A percentile compares a stretch with the other conserved stretches of the same genome.
These are phyloP conservation scores for Triticum turgidum DNA, from an alignment of 176 grass and related monocot species.

Conservation along the genomic window DNA sequence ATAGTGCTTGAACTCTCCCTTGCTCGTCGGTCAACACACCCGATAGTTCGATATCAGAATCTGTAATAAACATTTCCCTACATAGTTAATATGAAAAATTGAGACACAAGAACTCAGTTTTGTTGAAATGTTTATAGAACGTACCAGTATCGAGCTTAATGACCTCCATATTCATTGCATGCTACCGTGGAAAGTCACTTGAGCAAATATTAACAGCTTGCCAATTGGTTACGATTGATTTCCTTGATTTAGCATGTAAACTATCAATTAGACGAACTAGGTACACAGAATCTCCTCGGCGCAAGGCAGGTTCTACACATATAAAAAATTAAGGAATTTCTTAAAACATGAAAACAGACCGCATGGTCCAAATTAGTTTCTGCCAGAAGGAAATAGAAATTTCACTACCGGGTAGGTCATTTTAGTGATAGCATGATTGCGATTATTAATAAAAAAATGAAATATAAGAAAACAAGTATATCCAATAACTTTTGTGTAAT, in stretches of 20 bases:
- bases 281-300: constrained; percentile 93
- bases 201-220: constrained; percentile 92
- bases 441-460: no score
- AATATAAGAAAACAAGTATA: no score
- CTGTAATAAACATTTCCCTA: constrained; percentile 17
- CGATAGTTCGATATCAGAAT: constrained; percentile 21
- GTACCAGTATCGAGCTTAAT: constrained; percentile 95
- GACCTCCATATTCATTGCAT: constrained; percentile 96
- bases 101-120: neutral
- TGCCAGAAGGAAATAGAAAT: no score
- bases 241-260: constrained; percentile 93
- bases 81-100: neutral
- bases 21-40: constrained; percentile 93
- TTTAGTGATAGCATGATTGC: no score
- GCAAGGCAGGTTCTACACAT: constrained; percentile 81
- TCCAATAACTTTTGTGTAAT: no score
- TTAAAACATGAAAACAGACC: neutral
- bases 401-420: no score
- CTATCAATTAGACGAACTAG: constrained; percentile 91
- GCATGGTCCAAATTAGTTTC: no score
- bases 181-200: constrained; percentile 82
- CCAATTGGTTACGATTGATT: constrained; percentile 95
- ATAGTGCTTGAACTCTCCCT: constrained; percentile 95
- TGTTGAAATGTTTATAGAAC: constrained; percentile 10
- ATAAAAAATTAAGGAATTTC: constrained; percentile 6